phyloP scores from a whole-genome alignment of 768 basidiomycete species.

The Phaeolepiota aurea region DNA sequence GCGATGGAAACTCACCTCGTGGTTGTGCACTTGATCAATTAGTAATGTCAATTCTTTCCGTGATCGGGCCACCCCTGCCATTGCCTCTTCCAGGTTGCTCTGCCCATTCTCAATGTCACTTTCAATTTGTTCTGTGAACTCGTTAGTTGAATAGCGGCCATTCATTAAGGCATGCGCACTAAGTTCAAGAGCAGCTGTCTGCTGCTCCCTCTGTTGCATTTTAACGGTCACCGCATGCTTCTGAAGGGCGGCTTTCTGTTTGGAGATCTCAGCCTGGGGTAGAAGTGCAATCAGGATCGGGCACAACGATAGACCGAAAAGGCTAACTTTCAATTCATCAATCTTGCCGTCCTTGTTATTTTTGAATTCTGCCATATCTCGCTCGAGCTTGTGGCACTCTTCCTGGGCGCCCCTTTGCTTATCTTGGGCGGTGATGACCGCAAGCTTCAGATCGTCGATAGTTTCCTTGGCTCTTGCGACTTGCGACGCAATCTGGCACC shows the following conservation, averaged over 20 bases:
- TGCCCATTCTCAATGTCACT: conserved; percentile 56
- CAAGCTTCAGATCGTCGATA: conserved; percentile 48
- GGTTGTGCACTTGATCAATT: conserved; percentile 33
- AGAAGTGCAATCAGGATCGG: not conserved
- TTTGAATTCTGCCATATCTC: conserved; percentile 98
- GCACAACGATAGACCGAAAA: not conserved
- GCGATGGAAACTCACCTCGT: conserved; percentile 22
- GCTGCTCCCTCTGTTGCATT: conserved; percentile 81
- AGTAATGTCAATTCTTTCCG: conserved; percentile 58
- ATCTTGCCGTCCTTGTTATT: conserved; percentile 98
- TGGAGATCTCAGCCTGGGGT: conserved; percentile 61
- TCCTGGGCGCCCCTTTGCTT: conserved; percentile 71
- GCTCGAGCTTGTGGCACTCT: conserved; percentile 83
- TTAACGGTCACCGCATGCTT: conserved; percentile 80
- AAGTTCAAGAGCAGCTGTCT: conserved; percentile 81
- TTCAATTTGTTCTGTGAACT: conserved; percentile 66
- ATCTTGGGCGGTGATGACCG: conserved; percentile 57
- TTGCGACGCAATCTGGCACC: conserved; percentile 63
- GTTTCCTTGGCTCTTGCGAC: conserved; percentile 64
- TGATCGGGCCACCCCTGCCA: conserved; percentile 40
- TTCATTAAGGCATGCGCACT: conserved; percentile 37
- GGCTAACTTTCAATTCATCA: conserved; percentile 77
- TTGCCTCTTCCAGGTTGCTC: conserved; percentile 30
- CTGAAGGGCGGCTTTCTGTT: conserved; percentile 73
- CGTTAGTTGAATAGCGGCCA: conserved; percentile 3